Evolutionary conservation across 345 rosid genomes (phyloP), one percentile per base, ranked within the genome.

Genomic region (Rhodamnia rubescens): DNA sequence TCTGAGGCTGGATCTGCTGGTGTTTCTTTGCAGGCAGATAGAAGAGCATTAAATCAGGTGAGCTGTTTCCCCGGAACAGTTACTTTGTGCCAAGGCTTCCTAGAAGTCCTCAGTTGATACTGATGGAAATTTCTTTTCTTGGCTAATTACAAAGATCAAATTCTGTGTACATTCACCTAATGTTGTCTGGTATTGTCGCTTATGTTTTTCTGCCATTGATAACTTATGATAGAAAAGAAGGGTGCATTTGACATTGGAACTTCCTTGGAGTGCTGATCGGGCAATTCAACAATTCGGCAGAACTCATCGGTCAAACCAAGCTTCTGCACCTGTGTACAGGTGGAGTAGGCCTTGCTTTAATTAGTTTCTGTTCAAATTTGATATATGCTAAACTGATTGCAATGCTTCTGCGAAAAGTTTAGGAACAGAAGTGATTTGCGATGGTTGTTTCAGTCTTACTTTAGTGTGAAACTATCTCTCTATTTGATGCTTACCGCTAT

Each of bases 241-340:
- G 90, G 98, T 95, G 86, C 99, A 97, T 88, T 91, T 97, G 92
- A 97, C 99, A 1, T 85, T 97, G 85, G 99, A 97, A 90, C 99
- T 97, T 90, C 99, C 99, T 58, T 97, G 99, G 99, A 97, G 99
- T 95, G 99, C 99, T 90, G 99, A 97, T 87, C 94, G 98, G 84
- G 99, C 99, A 85, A 97, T 97, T 90, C 99, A 97, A 88, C 99
- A 97, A 87, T 95, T 97, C 88, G 99, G 99, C 86, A 93, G 99
- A 92, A 97, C 98, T 82, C 99, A 95, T 89, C 92, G 99, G 82
- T 97, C 99, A 74, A 97, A 97, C 89, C 99, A 97, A 92, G 96
- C 98, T 87, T 97, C 99, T 84, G 99, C 99, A 75, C 99, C 99
- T 84, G 95, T 94, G 85, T 97, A 97, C 89, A 95, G 99, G 99